These are phyloP conservation scores for Debaryomyces singareniensis DNA, from an alignment of 1,139 yeast genomes.

Conservation along the genomic window DNA sequence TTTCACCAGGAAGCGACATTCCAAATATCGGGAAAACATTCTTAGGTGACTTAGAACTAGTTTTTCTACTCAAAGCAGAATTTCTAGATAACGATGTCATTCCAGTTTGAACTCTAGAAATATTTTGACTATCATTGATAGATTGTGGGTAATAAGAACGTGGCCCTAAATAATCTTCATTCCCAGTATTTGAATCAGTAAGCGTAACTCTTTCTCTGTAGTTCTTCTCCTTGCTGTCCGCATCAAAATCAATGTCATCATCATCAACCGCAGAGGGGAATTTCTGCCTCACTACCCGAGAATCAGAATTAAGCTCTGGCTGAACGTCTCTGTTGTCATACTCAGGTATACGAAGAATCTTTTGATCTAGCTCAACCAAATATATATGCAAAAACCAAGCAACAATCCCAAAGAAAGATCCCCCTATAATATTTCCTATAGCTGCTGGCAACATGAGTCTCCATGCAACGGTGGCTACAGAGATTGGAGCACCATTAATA, in stretches of 20 bases:
- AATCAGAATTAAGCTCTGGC: constrained; percentile 68
- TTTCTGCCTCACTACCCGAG: constrained; percentile 58
- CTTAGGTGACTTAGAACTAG: constrained; percentile 48
- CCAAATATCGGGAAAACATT: constrained; percentile 77
- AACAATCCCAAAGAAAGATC: constrained; percentile 52
- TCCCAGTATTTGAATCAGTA: background rate
- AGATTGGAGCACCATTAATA: constrained; percentile 55
- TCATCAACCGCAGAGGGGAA: constrained; percentile 1
- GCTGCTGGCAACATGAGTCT: constrained; percentile 61
- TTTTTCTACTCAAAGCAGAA: constrained; percentile 2
- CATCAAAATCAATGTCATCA: constrained; percentile 8
- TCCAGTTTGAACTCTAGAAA: constrained; percentile 4
- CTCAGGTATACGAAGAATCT: constrained; percentile 51
- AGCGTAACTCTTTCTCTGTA: background rate
- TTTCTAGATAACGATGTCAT: constrained; percentile 3
- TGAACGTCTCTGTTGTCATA: constrained; percentile 73
- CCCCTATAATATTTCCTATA: constrained; percentile 69
- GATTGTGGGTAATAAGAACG: background rate
- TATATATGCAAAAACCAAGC: constrained; percentile 67
- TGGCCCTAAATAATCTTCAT: constrained; percentile 1
- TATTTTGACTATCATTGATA: background rate
- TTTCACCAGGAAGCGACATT: constrained; percentile 57
- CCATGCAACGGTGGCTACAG: constrained; percentile 67
- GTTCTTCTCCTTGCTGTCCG: constrained; percentile 4
- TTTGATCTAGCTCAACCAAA: constrained; percentile 65